Evolutionary conservation across 768 basidiomycete genomes (phyloP).

Genomic region (Leccinum ochraceum): DNA sequence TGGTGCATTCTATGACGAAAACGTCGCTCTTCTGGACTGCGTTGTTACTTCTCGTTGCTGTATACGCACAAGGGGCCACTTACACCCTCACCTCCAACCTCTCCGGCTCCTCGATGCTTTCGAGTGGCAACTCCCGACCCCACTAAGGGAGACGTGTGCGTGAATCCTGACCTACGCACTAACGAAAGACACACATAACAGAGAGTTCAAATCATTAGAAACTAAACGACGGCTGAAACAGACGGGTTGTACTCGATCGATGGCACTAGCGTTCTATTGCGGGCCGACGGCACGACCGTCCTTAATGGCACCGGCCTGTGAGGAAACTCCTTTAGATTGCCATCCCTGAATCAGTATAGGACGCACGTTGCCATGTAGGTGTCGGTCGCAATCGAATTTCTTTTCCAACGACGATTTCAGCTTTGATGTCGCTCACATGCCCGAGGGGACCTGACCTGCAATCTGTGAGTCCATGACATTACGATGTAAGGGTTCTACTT

Average conservation of each 20-base stretch:
- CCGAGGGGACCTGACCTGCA: conserved; percentile 35
- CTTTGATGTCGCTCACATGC: conserved; percentile 38
- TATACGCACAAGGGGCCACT: not conserved
- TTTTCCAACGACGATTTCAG: conserved; percentile 3
- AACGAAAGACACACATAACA: not conserved
- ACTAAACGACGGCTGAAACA: conserved; percentile 48
- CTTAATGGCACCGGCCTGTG: conserved; percentile 28
- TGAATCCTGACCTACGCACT: not conserved
- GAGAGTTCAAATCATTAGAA: conserved; percentile 23
- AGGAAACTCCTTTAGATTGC: conserved; percentile 35
- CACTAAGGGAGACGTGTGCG: conserved; percentile 30
- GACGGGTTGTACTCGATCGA: conserved; percentile 58
- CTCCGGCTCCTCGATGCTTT: conserved; percentile 37
- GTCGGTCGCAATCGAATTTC: not conserved
- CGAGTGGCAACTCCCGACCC: conserved; percentile 29
- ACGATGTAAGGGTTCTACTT: not conserved
- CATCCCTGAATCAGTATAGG: conserved; percentile 28
- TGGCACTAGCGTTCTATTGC: conserved; percentile 36
- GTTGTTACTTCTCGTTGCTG: not conserved
- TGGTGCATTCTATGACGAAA: not conserved
- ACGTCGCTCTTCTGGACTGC: not conserved
- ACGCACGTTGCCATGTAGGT: conserved; percentile 35
- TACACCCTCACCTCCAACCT: conserved; percentile 40
- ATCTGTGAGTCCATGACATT: conserved; percentile 22
- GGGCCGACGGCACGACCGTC: conserved; percentile 33